Conservation (phyloP, 257 asterid species). For the Plantago elongata region DNA sequence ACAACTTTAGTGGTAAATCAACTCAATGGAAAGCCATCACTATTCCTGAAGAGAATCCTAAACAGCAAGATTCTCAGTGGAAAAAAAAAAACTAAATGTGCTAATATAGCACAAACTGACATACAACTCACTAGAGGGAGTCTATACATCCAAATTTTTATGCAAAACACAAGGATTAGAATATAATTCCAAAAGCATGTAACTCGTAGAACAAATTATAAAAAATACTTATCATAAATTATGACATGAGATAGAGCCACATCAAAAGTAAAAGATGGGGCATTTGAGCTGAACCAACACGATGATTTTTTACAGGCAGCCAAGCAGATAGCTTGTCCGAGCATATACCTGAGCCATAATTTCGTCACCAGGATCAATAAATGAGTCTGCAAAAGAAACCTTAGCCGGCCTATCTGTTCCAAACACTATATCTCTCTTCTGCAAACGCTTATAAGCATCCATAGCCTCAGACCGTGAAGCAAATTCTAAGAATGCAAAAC, state of each 20-base stretch:
- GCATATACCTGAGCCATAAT: constrained; percentile 95
- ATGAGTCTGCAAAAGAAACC: constrained; percentile 97
- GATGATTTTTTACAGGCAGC: background rate
- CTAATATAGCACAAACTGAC: too few species aligned
- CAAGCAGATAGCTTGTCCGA: constrained; percentile 27
- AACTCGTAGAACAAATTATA: too few species aligned
- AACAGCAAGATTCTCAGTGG: too few species aligned
- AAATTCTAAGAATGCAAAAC: constrained; percentile 94
- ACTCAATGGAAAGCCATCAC: too few species aligned
- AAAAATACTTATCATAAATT: too few species aligned
- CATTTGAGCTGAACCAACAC: background rate
- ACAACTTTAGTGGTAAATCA: too few species aligned
- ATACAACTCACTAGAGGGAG: too few species aligned
- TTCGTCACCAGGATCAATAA: constrained; percentile 97
- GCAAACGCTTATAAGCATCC: constrained; percentile 98
- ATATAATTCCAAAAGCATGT: too few species aligned
- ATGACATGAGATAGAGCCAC: background rate
- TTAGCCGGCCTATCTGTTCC: constrained; percentile 96
- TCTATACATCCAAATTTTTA: too few species aligned
- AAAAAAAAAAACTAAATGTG: too few species aligned
- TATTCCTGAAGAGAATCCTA: too few species aligned
- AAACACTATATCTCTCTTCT: constrained; percentile 80
- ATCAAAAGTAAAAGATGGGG: constrained; percentile 1
- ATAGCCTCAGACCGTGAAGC: constrained; percentile 90
- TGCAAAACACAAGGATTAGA: too few species aligned